Conservation (phyloP, 495 filamentous ascomycete genomes). For the Lasiosphaeria hispida region DNA sequence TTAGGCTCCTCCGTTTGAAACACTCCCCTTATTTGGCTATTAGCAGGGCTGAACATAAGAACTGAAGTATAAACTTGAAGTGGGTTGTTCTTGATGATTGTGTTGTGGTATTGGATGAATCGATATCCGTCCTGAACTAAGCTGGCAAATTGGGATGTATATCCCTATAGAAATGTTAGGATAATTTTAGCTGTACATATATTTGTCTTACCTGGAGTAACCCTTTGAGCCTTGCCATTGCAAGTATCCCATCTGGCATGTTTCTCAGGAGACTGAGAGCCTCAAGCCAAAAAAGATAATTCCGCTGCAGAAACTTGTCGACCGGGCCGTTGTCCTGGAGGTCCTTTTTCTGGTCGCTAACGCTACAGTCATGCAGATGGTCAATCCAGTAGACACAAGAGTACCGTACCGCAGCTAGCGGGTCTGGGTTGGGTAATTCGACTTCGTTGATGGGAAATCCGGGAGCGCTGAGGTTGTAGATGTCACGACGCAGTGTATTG, state of each 20-base stretch:
- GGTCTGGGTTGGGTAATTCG: too few relatives aligned
- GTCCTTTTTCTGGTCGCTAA: slow-evolving; percentile 14
- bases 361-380: slow-evolving; percentile 26
- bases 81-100: slow-evolving; percentile 25
- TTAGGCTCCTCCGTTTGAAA: slow-evolving; percentile 12
- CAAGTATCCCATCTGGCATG: slow-evolving; percentile 23
- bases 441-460: too few relatives aligned
- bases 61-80: slow-evolving; percentile 18
- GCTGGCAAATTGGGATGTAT: not conserved
- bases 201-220: too few relatives aligned
- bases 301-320: slow-evolving; percentile 9
- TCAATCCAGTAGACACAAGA: slow-evolving; percentile 41
- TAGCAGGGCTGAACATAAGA: slow-evolving; percentile 15
- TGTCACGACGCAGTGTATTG: too few relatives aligned
- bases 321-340: too few relatives aligned
- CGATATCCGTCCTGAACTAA: slow-evolving; percentile 20
- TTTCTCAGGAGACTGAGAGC: slow-evolving; percentile 31
- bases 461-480: too few relatives aligned
- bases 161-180: too few relatives aligned
- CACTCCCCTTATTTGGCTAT: slow-evolving; percentile 14
- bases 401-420: slow-evolving; percentile 33
- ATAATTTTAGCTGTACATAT: too few relatives aligned
- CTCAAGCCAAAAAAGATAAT: slow-evolving; percentile 29
- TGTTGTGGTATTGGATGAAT: slow-evolving; percentile 28
- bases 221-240: too few relatives aligned